Conservation (phyloP, 2,329 filamentous ascomycete genomes). For the Aspergillus melleus region DNA sequence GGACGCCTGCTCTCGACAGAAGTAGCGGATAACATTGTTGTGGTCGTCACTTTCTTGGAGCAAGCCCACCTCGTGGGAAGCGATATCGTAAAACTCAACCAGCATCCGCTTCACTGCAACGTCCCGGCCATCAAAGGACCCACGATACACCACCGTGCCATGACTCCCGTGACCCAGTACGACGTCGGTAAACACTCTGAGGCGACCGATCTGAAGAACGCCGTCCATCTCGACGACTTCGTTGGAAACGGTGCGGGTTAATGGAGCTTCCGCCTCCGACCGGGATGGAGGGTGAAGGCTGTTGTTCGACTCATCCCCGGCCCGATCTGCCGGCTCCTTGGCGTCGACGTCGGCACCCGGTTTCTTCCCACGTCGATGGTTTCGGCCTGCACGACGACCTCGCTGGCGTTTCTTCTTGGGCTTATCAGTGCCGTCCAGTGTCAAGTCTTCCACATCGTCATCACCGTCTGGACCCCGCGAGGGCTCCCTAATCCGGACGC, state of each 20-base stretch:
- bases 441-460: conserved; percentile 33
- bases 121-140: conserved; percentile 88
- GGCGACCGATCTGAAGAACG: conserved; percentile 59
- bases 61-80: conserved; percentile 87
- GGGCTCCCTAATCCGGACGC: conserved; percentile 43
- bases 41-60: conserved; percentile 94
- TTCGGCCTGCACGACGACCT: conserved; percentile 70
- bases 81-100: conserved; percentile 92
- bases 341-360: conserved; percentile 54
- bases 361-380: conserved; percentile 57
- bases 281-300: conserved; percentile 42
- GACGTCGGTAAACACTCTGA: conserved; percentile 60
- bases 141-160: conserved; percentile 93
- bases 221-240: conserved; percentile 62
- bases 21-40: conserved; percentile 95
- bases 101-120: conserved; percentile 98
- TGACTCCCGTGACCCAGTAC: conserved; percentile 79
- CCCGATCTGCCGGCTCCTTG: conserved; percentile 60
- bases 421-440: conserved; percentile 36
- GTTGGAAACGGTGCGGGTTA: conserved; percentile 54
- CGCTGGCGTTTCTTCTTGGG: conserved; percentile 70
- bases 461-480: conserved; percentile 34
- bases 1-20: conserved; percentile 82
- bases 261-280: conserved; percentile 63
- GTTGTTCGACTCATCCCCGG: conserved; percentile 56